Evolutionary conservation across 2,329 filamentous ascomycete species (phyloP), one percentile per base, ranked within the genome.

Genomic region (Diaporthe vexans): DNA sequence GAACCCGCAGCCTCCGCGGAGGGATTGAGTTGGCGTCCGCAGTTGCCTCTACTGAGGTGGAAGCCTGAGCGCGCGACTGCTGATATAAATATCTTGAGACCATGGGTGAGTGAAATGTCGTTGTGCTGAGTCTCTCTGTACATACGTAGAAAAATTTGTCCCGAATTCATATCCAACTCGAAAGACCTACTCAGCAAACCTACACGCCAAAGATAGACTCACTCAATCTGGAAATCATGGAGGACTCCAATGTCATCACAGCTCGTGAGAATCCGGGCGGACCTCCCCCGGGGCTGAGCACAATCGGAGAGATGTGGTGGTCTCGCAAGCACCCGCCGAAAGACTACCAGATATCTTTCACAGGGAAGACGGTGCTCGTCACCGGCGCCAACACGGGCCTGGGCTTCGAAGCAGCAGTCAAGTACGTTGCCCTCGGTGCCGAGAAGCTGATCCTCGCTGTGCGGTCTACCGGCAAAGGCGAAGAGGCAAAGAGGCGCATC

Each of bases 331-430:
- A 63, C n/a, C 67, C 67, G 0, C 67, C 57, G 19, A 56, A 24
- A 11, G 72, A 71, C 26, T 57, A 26, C n/a, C 33, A 43, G 33
- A 35, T 71, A 15, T 74, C 68, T 4, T 74, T 74, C 51, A 51
- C 37, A 13, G 58, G 57, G 21, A 74, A 65, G 37, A 65, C 68
- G 0, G 58, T 72, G 6, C 56, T 74, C 24, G 65, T 74, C 13
- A 72, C 73, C 19, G 73, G 72, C 21, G 63, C 65, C 21, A 74
- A 74, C 56, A 59, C 56, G 9, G 72, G 72, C 10, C 56, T 74
- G 1, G 73, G 73, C 48, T 57, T 74, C 21, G 35, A 74, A 35
- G 57, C 68, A n/a, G 73, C 67, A 15, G 37, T 54, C 26, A 74
- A 74, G 51, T 72, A 54, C 15, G 72, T 13, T 7, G 68, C 57